These are phyloP conservation scores for Kalmusia sp. DNA, from an alignment of 2,329 filamentous ascomycete species.

Conservation along the genomic window DNA sequence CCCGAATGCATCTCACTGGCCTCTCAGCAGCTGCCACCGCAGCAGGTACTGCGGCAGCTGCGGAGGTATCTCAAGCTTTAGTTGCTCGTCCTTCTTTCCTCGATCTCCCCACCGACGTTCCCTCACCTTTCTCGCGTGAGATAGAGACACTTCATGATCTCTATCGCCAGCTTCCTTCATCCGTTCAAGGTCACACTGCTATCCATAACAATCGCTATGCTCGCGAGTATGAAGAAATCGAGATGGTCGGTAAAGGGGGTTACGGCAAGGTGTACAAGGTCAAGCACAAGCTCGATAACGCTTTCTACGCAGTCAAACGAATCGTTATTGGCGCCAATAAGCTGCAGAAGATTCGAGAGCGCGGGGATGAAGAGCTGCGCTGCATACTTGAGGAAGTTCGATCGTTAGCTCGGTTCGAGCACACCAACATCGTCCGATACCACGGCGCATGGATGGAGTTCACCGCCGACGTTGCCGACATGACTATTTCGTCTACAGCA, in stretches of 20 bases:
- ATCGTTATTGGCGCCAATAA: constrained; percentile 63
- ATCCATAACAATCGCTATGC: constrained; percentile 41
- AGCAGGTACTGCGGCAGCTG: constrained; percentile 16
- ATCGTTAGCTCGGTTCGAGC: constrained; percentile 67
- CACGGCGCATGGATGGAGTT: constrained; percentile 70
- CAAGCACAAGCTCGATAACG: constrained; percentile 66
- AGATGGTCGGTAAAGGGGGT: constrained; percentile 67
- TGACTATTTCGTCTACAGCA: constrained; percentile 6
- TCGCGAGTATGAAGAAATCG: constrained; percentile 49
- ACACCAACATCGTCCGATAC: constrained; percentile 72
- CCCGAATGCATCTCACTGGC: constrained; percentile 31
- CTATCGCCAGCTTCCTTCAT: constrained; percentile 20
- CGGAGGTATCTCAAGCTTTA: constrained; percentile 31
- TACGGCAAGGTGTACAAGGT: constrained; percentile 71
- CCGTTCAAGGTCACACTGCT: constrained; percentile 36
- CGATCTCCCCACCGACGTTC: neutral
- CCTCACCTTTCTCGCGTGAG: neutral
- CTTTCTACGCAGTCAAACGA: constrained; percentile 71
- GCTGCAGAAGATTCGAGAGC: constrained; percentile 59
- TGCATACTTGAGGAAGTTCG: constrained; percentile 66
- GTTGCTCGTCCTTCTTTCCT: constrained; percentile 18
- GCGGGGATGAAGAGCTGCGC: constrained; percentile 62
- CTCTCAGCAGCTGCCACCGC: constrained; percentile 17
- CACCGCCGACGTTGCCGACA: constrained; percentile 23
- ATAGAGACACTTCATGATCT: constrained; percentile 21